Percentiles rank a stretch among this genome's conserved stretches.
Evolutionary conservation across 305 asterid species (phyloP).

Genomic region (Fraxinus greggii): DNA sequence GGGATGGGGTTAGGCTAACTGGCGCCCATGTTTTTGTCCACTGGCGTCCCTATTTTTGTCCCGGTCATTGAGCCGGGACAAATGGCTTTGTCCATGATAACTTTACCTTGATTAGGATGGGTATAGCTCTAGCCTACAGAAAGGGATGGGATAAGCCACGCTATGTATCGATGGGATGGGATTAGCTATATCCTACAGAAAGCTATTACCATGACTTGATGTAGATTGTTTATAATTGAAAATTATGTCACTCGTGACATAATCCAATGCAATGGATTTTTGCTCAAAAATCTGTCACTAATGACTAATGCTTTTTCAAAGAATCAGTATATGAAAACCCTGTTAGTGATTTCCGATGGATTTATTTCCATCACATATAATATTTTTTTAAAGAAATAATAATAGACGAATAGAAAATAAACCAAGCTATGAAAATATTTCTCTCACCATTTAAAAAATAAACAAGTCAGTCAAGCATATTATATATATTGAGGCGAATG

Average conservation of each 20-base stretch:
- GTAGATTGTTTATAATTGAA: background rate
- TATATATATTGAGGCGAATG: background rate
- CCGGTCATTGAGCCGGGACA: too few species aligned
- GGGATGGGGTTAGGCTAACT: background rate
- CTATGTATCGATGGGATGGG: background rate
- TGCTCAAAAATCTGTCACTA: background rate
- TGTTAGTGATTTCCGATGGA: background rate
- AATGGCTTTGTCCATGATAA: too few species aligned
- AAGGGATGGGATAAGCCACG: too few species aligned
- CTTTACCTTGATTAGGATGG: background rate
- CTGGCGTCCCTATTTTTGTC: too few species aligned
- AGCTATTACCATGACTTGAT: background rate
- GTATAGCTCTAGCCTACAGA: background rate
- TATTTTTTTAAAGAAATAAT: too few species aligned
- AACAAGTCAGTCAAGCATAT: background rate
- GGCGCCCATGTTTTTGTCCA: too few species aligned
- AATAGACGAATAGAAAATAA: too few species aligned
- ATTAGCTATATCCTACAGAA: too few species aligned
- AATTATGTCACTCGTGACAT: background rate
- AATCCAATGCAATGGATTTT: background rate
- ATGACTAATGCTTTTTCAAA: background rate
- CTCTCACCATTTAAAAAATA: background rate
- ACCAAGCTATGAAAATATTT: background rate
- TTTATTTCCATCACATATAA: background rate
- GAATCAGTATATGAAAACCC: background rate